Evolutionary conservation across 2,329 filamentous ascomycete species (phyloP), one percentile per base, ranked within the genome.

Genomic region (Cytospora piceicola): DNA sequence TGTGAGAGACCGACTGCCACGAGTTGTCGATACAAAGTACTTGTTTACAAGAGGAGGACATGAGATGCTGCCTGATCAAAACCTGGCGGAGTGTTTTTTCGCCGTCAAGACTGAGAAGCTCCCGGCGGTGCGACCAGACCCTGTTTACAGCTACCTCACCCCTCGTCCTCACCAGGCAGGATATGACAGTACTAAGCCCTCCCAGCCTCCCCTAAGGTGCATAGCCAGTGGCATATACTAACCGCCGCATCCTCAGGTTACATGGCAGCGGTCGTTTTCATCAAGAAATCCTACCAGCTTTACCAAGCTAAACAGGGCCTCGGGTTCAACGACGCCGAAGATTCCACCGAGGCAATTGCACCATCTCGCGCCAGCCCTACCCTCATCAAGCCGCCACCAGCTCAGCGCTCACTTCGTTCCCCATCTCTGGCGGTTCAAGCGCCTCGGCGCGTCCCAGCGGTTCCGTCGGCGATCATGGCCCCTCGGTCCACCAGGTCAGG

Each of bases 1-100:
- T 2, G 78, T 89, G 2, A 81, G 87, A 68, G 70, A 74, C 1
- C 70, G 85, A 3, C 79, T 82, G 49, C 78, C 80, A 0, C 73
- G 75, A 0, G 63, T 84, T 74, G 61, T 90, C 87, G 42, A 97
- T 85, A 39, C 92, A 89, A 51, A 96, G 75, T 12, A 96, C 86
- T 62, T 92, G 86, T 0, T 90, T 88, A 61, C 91, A 88, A 0
- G 91, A 84, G 8, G 89, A 86, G 2, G 87, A 89, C 64, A 96
- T 87, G 73, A 95, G 90, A 70, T 96, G 92, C 39, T 96, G 88
- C 49, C 69, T 4, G 64, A 67, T 1, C 54, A 65, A 9, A 69
- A 5, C 17, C 69, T 74, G 3, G 55, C 60, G 12, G 67, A 71
- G 14, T 66, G 69, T 5, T 70, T 64, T 32, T 4, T 1, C 1